Evolutionary conservation across 139 green algal genomes (phyloP).

Genomic region (Tetraselmis striata): DNA sequence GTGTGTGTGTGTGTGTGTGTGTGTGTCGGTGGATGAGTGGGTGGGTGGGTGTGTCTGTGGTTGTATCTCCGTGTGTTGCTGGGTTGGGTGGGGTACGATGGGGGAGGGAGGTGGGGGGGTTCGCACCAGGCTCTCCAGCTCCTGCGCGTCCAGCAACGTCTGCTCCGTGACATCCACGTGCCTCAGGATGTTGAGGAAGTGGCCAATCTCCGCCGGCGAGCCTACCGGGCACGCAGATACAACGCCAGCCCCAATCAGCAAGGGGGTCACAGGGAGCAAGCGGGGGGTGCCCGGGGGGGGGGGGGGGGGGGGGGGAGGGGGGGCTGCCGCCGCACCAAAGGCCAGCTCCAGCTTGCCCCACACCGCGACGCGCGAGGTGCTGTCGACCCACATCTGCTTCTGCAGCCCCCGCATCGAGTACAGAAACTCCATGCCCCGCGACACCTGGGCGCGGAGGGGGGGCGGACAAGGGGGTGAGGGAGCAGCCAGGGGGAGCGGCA

Average conservation of each 20-base stretch:
- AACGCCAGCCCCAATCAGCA: too few relatives aligned
- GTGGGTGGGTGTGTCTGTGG: too few relatives aligned
- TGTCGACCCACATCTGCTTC: constrained; percentile 13
- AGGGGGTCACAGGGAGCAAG: too few relatives aligned
- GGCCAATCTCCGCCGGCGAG: neutral
- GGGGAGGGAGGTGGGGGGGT: too few relatives aligned
- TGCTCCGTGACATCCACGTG: constrained; percentile 9
- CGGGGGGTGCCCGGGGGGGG: too few relatives aligned
- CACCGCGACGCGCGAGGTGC: neutral
- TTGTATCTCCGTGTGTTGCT: neutral
- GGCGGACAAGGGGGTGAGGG: too few relatives aligned
- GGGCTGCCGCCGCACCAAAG: too few relatives aligned
- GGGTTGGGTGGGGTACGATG: too few relatives aligned
- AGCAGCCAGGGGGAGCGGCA: neutral
- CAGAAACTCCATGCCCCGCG: constrained; percentile 7
- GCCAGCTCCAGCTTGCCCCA: constrained; percentile 12
- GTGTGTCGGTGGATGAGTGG: too few relatives aligned
- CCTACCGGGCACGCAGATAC: too few relatives aligned
- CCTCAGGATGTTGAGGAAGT: constrained; percentile 1
- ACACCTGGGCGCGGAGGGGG: neutral
- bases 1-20: too few relatives aligned
- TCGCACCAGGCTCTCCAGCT: neutral
- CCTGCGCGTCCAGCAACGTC: neutral
- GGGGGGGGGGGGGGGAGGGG: too few relatives aligned
- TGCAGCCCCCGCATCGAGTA: constrained; percentile 4